phyloP scores from a whole-genome alignment of 2,329 filamentous ascomycete species.

The Aspergillus aculeatus region DNA sequence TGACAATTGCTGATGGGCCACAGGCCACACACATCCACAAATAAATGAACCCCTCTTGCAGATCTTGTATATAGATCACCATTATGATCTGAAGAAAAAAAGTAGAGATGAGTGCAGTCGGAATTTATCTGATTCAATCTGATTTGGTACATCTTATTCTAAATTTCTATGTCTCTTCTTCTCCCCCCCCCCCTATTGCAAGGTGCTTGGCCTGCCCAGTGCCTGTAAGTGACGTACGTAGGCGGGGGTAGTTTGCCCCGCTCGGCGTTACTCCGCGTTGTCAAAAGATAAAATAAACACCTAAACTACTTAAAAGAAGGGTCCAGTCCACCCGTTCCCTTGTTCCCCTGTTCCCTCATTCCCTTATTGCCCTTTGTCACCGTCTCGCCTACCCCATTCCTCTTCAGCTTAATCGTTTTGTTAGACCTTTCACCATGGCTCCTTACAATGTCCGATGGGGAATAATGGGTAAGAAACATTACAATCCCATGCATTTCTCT shows the following conservation, averaged over 20 bases:
- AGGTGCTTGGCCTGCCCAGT: background rate
- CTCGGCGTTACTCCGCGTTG: constrained; percentile 25
- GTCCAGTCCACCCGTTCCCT: background rate
- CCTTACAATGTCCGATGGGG: constrained; percentile 43
- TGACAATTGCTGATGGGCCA: constrained; percentile 1
- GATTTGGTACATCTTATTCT: no score
- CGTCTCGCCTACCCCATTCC: background rate
- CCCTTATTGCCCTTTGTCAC: background rate
- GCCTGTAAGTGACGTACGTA: constrained; percentile 5
- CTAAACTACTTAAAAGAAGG: background rate
- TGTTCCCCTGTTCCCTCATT: background rate
- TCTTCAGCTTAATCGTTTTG: background rate
- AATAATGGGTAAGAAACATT: constrained; percentile 40
- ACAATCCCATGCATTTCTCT: no score
- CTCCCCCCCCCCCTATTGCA: no score
- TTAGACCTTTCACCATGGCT: constrained; percentile 25
- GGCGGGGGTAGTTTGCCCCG: constrained; percentile 20
- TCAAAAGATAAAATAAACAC: background rate
- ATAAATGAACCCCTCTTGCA: background rate
- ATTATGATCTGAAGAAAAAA: background rate
- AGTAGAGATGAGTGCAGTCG: background rate
- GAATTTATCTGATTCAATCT: no score
- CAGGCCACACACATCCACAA: background rate
- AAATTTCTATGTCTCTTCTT: no score
- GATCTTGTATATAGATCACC: constrained; percentile 1